phyloP scores from a whole-genome alignment of 768 basidiomycete species.

The Phaffia australis region DNA sequence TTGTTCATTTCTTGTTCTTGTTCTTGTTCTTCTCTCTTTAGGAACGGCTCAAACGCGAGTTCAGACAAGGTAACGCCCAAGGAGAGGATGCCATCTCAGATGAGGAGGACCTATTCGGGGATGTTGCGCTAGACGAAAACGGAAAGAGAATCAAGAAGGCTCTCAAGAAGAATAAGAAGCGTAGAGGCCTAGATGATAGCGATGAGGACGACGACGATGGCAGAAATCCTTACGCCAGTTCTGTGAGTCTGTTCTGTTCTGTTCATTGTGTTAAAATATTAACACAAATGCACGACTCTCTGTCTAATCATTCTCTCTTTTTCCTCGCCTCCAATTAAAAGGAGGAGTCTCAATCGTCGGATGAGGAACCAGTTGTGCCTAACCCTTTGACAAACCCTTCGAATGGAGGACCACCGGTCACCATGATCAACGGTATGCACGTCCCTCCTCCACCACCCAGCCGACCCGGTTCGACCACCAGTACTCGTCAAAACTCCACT shows the following conservation, averaged over 20 bases:
- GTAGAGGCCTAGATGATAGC: slow-evolving; percentile 9
- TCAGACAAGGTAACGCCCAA: slow-evolving; percentile 18
- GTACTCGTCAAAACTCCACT: slow-evolving; percentile 7
- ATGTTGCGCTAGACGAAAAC: slow-evolving; percentile 4
- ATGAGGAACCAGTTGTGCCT: slow-evolving; percentile 1
- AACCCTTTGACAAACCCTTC: background rate
- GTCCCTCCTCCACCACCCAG: slow-evolving; percentile 1
- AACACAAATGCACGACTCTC: background rate
- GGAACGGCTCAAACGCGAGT: slow-evolving; percentile 23
- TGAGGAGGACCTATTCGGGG: slow-evolving; percentile 25
- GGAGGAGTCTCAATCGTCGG: slow-evolving; percentile 17
- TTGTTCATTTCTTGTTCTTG: background rate
- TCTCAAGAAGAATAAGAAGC: slow-evolving; percentile 12
- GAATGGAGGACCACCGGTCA: background rate
- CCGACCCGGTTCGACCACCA: background rate
- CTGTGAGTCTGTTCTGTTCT: background rate
- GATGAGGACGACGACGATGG: slow-evolving; percentile 14
- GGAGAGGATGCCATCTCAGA: slow-evolving; percentile 14
- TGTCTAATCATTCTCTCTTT: background rate
- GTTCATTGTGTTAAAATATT: background rate
- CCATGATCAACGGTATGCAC: slow-evolving; percentile 1
- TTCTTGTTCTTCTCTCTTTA: background rate
- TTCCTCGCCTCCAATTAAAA: background rate
- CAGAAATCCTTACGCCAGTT: slow-evolving; percentile 19
- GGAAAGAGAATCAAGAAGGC: slow-evolving; percentile 21